A percentile compares a stretch with the other conserved stretches of the same genome.
phyloP scores from a whole-genome alignment of 768 basidiomycete species.

The Wakefieldia striispora region DNA sequence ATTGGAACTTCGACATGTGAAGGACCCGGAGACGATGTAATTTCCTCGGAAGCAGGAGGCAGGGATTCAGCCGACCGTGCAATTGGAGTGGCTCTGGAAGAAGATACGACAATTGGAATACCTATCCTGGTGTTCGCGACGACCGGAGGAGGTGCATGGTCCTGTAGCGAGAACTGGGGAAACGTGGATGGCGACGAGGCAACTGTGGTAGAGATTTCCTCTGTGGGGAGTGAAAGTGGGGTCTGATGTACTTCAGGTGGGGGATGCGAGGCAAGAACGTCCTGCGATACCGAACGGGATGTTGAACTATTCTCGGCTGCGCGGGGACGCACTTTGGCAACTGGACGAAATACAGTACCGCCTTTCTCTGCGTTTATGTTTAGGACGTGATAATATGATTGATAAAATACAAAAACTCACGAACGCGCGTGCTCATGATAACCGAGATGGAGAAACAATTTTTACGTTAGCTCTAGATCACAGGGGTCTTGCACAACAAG shows the following conservation, averaged over 20 bases:
- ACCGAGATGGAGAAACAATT: slow-evolving; percentile 3
- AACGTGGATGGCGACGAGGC: slow-evolving; percentile 3
- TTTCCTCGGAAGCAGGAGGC: slow-evolving; percentile 2
- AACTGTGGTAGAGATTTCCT: background rate
- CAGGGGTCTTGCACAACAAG: slow-evolving; percentile 18
- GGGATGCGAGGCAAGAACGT: slow-evolving; percentile 9
- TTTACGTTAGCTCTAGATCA: background rate
- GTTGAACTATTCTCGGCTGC: slow-evolving; percentile 23
- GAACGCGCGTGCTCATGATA: slow-evolving; percentile 48
- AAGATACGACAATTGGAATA: slow-evolving; percentile 19
- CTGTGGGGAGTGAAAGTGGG: background rate
- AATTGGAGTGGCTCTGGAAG: slow-evolving; percentile 13
- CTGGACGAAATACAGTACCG: slow-evolving; percentile 64
- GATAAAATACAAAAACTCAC: slow-evolving; percentile 45
- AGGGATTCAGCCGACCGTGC: slow-evolving; percentile 2
- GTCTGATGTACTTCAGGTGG: slow-evolving; percentile 4
- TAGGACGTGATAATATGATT: background rate
- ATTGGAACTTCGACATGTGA: slow-evolving; percentile 19
- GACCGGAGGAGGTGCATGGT: slow-evolving; percentile 1
- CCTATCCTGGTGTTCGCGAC: slow-evolving; percentile 5
- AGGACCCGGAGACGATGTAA: background rate
- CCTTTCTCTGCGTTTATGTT: slow-evolving; percentile 58
- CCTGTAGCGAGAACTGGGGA: slow-evolving; percentile 11
- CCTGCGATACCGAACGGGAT: slow-evolving; percentile 13
- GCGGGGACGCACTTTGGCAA: slow-evolving; percentile 54